Base-by-base conservation (phyloP, 2,329 filamentous ascomycete genomes). In the Fusarium setosum region DNA sequence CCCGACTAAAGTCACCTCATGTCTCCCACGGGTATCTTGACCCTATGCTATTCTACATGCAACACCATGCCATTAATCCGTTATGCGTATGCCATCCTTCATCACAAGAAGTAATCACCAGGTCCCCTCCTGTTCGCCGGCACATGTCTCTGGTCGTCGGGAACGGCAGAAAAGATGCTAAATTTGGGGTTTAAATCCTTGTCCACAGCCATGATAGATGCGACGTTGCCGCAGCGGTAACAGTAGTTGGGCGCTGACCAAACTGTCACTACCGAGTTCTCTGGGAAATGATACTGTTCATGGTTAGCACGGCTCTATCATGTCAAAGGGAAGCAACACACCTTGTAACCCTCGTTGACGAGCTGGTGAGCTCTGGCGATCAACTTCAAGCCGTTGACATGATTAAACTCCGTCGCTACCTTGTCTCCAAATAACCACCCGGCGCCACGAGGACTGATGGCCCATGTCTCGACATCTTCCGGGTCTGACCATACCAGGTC, bases 401-500 rank as follows among this genome's bases (percentile, higher is more conserved):
- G 93, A 65, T 99, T 90, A 78, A 99, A 99, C 77, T 99, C 97
- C 69, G 91, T 96, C 41, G 97, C 96, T 18, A 99, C 96, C 81
- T 98, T 96, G 56, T 96, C 94, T 31, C 96, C 96, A 77, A 99
- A 99, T 1, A 97, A 93, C 83, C 97, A 99, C 1, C 96, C 96
- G n/a, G 96, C 96, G 32, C 96, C 96, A 71, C 96, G 87, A 8
- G 96, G 96, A 58, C 93, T 97, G 59, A 99, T 88, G 15, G 93
- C 95, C 86, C 97, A 99, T 67, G 97, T 96, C 73, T 98, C 95
- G 48, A 96, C 90, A 69, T 99, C 96, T 75, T 99, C 96, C 1
- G 96, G 96, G 76, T 99, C 96, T 54, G 93, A 97, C 96, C 96
- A 99, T 7, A 99, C 96, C 35, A 99, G 82, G 76, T 99, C 96